phyloP scores from a whole-genome alignment of 208 protist species.

The Trypanosoma avium region DNA sequence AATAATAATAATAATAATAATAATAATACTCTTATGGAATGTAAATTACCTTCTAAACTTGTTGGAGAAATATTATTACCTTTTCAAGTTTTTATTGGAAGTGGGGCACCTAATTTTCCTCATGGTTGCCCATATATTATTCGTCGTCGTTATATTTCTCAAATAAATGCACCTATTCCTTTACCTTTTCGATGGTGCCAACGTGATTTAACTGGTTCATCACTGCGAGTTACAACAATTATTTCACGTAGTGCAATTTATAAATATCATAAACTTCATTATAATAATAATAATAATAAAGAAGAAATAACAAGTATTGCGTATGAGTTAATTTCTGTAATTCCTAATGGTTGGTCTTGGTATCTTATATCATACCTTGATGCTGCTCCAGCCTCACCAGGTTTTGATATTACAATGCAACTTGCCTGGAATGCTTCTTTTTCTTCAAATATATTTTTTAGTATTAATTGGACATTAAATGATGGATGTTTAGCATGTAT shows the following conservation, averaged over 20 bases:
- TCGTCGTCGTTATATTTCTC: not conserved
- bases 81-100: not conserved
- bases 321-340: not conserved
- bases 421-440: slow-evolving; percentile 4
- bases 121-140: not conserved
- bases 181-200: not conserved
- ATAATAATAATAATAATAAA: too few relatives aligned
- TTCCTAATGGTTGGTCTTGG: slow-evolving; percentile 2
- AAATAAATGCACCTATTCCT: not conserved
- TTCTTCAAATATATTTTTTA: slow-evolving; percentile 1
- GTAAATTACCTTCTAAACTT: not conserved
- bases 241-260: not conserved
- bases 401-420: not conserved
- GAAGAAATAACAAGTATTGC: not conserved
- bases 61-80: not conserved
- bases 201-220: not conserved
- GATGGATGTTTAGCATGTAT: not conserved
- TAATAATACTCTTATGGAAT: not conserved
- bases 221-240: not conserved
- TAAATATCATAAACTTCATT: not conserved
- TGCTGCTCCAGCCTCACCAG: not conserved
- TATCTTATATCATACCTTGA: slow-evolving; percentile 4
- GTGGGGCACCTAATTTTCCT: not conserved
- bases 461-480: slow-evolving; percentile 2
- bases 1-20: too few relatives aligned